phyloP scores from a whole-genome alignment of 2,329 filamentous ascomycete genomes.

The Leptosphaerulina australis region DNA sequence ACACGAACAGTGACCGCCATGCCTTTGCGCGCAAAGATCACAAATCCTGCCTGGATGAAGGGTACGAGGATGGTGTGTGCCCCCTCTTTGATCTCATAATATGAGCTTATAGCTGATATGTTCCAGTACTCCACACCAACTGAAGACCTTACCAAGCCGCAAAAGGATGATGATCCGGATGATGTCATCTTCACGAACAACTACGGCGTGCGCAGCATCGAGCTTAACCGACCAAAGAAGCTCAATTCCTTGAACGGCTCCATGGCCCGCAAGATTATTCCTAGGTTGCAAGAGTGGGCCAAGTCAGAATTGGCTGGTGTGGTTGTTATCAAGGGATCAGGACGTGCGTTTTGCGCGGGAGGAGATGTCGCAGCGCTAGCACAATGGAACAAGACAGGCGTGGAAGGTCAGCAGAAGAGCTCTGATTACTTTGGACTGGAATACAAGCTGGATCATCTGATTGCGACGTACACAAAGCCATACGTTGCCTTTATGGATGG shows the following conservation, averaged over 20 bases:
- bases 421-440: constrained; percentile 89
- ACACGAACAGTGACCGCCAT: constrained; percentile 57
- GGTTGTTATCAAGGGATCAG: constrained; percentile 88
- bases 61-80: constrained; percentile 58
- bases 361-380: constrained; percentile 87
- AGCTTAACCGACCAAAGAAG: constrained; percentile 92
- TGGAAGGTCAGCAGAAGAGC: constrained; percentile 74
- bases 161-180: constrained; percentile 74
- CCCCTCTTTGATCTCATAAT: constrained; percentile 3
- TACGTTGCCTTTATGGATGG: constrained; percentile 97
- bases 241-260: constrained; percentile 91
- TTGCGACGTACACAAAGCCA: constrained; percentile 91
- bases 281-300: constrained; percentile 88
- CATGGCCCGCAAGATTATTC: constrained; percentile 94
- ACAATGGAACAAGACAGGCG: constrained; percentile 69
- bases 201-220: constrained; percentile 88
- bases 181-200: constrained; percentile 92
- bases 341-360: constrained; percentile 87
- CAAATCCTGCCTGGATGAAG: constrained; percentile 62
- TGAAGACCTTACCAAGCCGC: constrained; percentile 56
- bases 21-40: constrained; percentile 80
- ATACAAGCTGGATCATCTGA: constrained; percentile 94
- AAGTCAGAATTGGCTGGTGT: constrained; percentile 95
- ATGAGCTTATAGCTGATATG: constrained; percentile 17
- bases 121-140: constrained; percentile 46